Evolutionary conservation across 352 stramenopile species (phyloP).

Genomic region (Phytophthora syringae): DNA sequence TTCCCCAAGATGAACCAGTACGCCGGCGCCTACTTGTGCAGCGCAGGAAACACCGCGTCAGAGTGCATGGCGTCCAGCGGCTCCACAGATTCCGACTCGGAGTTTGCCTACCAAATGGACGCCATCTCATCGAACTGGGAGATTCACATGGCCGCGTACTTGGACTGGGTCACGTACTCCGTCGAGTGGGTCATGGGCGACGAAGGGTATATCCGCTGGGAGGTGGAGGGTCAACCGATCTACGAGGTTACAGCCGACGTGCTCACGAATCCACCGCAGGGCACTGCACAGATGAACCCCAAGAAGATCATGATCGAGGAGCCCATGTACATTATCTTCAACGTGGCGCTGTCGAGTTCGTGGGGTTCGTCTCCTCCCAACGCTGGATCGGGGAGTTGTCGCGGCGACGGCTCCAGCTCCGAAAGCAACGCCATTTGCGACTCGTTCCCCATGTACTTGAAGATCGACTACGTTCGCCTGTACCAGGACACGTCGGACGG

Average conservation of each 20-base stretch:
- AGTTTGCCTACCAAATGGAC: slow-evolving; percentile 86
- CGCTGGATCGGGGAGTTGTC: slow-evolving; percentile 33
- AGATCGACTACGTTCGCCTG: slow-evolving; percentile 77
- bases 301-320: slow-evolving; percentile 91
- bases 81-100: slow-evolving; percentile 24
- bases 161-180: slow-evolving; percentile 70
- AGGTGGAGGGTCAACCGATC: slow-evolving; percentile 83
- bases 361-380: slow-evolving; percentile 71
- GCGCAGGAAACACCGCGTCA: slow-evolving; percentile 41
- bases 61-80: slow-evolving; percentile 35
- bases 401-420: slow-evolving; percentile 31
- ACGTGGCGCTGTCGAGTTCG: slow-evolving; percentile 86
- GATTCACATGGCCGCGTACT: slow-evolving; percentile 76
- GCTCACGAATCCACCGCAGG: slow-evolving; percentile 59
- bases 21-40: slow-evolving; percentile 56
- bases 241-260: slow-evolving; percentile 75
- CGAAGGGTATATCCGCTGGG: slow-evolving; percentile 59
- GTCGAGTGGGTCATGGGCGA: slow-evolving; percentile 60
- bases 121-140: slow-evolving; percentile 91
- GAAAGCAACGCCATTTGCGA: slow-evolving; percentile 58
- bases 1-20: slow-evolving; percentile 58
- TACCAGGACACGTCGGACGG: slow-evolving; percentile 42
- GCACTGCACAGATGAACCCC: slow-evolving; percentile 56
- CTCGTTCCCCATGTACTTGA: slow-evolving; percentile 69
- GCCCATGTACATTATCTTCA: slow-evolving; percentile 93